Percentiles rank a stretch among this genome's conserved stretches.
Conservation (phyloP, 78 protist species). For the Paulinella micropora region DNA sequence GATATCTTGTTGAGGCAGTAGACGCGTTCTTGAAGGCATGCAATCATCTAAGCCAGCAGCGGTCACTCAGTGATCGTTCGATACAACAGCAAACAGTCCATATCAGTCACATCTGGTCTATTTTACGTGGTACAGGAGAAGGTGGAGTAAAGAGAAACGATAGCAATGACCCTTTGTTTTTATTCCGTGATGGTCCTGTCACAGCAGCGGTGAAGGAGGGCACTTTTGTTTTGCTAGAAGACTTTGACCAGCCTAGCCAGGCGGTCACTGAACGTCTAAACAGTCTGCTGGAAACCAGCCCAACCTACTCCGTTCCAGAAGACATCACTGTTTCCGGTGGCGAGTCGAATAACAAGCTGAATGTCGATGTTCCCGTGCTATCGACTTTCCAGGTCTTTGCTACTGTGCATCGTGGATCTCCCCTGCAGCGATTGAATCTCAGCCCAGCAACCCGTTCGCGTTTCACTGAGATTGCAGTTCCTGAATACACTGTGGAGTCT, state of each 20-base stretch:
- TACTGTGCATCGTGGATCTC: not conserved
- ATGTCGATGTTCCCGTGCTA: not conserved
- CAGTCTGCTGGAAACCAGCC: not conserved
- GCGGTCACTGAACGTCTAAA: constrained; percentile 4
- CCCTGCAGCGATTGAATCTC: not conserved
- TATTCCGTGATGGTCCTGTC: constrained; percentile 4
- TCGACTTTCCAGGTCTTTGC: not conserved
- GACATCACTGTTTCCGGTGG: not conserved
- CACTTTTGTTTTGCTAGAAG: not conserved
- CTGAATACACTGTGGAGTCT: not conserved
- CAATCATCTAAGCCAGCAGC: too few relatives aligned
- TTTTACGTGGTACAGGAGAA: too few relatives aligned
- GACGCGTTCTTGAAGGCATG: too few relatives aligned
- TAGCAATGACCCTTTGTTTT: not conserved
- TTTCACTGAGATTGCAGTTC: not conserved
- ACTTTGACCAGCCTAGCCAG: not conserved
- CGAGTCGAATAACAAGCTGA: too few relatives aligned
- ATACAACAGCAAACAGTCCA: too few relatives aligned
- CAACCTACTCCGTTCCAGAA: not conserved
- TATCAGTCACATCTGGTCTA: too few relatives aligned
- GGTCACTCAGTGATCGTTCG: too few relatives aligned
- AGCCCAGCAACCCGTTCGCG: constrained; percentile 2
- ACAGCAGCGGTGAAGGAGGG: not conserved
- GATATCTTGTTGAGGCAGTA: too few relatives aligned
- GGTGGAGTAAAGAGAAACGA: too few relatives aligned